Percentiles rank a stretch among this genome's conserved stretches.
Conservation (phyloP, 192 early-diverging fungal genomes). For the Podila minutissima region DNA sequence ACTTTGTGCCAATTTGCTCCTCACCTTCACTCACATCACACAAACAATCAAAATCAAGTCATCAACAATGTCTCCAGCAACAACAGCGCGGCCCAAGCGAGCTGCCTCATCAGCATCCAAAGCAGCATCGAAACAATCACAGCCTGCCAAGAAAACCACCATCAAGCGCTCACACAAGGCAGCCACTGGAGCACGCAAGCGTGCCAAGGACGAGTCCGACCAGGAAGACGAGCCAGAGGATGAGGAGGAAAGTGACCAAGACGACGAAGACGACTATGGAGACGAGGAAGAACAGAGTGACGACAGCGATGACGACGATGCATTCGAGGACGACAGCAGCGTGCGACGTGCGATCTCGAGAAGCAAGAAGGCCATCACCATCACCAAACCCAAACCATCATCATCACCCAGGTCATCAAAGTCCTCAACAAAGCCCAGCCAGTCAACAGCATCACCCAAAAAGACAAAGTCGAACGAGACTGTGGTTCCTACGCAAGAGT, state of each 20-base stretch:
- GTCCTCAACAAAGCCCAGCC: not conserved
- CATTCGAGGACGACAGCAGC: not conserved
- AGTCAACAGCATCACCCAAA: not conserved
- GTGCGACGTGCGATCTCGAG: not conserved
- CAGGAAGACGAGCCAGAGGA: not conserved
- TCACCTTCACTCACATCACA: not conserved
- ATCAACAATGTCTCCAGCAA: not conserved
- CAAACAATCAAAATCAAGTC: not conserved
- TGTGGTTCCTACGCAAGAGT: conserved; percentile 7
- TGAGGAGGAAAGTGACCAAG: not conserved
- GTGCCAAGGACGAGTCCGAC: not conserved
- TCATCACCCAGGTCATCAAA: not conserved
- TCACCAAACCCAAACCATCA: not conserved
- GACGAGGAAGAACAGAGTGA: not conserved
- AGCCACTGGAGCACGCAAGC: not conserved
- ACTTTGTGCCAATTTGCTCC: not conserved
- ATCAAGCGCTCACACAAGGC: not conserved
- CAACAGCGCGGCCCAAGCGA: not conserved
- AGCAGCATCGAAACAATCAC: not conserved
- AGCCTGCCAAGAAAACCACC: not conserved
- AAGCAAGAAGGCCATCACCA: not conserved
- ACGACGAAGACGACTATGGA: not conserved
- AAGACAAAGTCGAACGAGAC: not conserved
- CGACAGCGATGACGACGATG: not conserved
- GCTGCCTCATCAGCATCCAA: not conserved